Evolutionary conservation across 352 stramenopile genomes (phyloP).

Genomic region (Phytopythium helicoides): DNA sequence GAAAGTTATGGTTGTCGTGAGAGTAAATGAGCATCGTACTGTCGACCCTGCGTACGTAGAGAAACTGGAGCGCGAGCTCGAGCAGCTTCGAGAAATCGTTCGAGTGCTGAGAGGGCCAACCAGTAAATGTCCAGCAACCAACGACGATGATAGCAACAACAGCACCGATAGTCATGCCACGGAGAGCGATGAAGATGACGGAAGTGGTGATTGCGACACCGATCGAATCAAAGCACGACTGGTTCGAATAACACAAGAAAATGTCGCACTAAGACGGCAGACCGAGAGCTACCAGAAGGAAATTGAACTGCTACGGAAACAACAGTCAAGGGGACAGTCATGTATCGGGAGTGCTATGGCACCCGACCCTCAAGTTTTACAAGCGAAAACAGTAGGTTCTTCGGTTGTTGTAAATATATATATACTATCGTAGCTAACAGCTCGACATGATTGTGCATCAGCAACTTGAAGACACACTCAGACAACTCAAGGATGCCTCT

Average conservation of each 20-base stretch:
- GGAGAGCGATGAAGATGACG: conserved; percentile 22
- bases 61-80: conserved; percentile 85
- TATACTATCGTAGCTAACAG: neutral
- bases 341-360: neutral
- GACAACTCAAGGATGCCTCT: conserved; percentile 71
- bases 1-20: conserved; percentile 87
- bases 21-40: conserved; percentile 81
- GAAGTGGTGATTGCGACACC: conserved; percentile 13
- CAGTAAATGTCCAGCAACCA: conserved; percentile 3
- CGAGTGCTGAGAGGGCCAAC: conserved; percentile 29
- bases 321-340: conserved; percentile 5
- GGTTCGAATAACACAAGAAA: conserved; percentile 58
- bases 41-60: conserved; percentile 88
- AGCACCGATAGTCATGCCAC: neutral
- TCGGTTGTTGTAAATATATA: neutral
- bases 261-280: conserved; percentile 60
- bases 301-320: conserved; percentile 37
- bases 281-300: conserved; percentile 62
- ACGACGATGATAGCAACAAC: conserved; percentile 8
- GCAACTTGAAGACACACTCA: conserved; percentile 64
- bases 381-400: conserved; percentile 23
- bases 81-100: conserved; percentile 67
- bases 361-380: conserved; percentile 22
- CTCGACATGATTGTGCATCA: conserved; percentile 8
- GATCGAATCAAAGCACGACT: conserved; percentile 31